These are phyloP conservation scores for Purpureocillium takamizusanense DNA, from an alignment of 2,329 filamentous ascomycete genomes.

Conservation along the genomic window DNA sequence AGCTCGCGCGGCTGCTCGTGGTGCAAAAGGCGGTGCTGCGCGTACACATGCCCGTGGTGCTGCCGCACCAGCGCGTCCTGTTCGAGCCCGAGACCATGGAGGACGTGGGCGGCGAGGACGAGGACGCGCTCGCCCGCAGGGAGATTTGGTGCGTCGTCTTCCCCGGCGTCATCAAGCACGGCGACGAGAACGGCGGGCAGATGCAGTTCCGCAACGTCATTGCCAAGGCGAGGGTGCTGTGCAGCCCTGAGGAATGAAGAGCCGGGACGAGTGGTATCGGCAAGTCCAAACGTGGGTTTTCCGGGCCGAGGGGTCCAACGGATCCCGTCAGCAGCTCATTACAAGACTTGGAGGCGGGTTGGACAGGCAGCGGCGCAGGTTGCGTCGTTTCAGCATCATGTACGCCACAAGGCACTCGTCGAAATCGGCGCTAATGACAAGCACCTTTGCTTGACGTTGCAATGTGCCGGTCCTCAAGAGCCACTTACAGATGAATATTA, in stretches of 20 bases:
- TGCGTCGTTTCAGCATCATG: no score
- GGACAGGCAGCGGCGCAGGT: no score
- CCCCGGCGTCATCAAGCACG: constrained; percentile 54
- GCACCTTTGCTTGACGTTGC: no score
- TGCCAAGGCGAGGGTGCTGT: constrained; percentile 57
- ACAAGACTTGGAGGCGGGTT: no score
- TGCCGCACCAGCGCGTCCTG: constrained; percentile 41
- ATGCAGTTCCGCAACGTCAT: constrained; percentile 55
- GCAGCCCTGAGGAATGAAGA: constrained; percentile 31
- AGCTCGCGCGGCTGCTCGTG: constrained; percentile 45
- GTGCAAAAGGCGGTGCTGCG: constrained; percentile 51
- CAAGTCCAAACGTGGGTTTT: no score
- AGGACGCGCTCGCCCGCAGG: constrained; percentile 40
- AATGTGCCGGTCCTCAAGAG: no score
- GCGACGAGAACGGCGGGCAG: constrained; percentile 55
- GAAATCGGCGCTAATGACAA: no score
- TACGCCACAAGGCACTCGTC: no score
- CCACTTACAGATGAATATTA: no score
- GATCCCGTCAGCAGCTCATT: no score
- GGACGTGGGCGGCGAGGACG: constrained; percentile 54
- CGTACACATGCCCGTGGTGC: constrained; percentile 44
- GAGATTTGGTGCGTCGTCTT: constrained; percentile 56
- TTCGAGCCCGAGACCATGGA: constrained; percentile 57
- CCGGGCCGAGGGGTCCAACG: no score
- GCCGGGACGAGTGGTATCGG: no score